Conservation (phyloP, 225 moss, liverwort and hornwort genomes). For the Thuidium tamariscinum region DNA sequence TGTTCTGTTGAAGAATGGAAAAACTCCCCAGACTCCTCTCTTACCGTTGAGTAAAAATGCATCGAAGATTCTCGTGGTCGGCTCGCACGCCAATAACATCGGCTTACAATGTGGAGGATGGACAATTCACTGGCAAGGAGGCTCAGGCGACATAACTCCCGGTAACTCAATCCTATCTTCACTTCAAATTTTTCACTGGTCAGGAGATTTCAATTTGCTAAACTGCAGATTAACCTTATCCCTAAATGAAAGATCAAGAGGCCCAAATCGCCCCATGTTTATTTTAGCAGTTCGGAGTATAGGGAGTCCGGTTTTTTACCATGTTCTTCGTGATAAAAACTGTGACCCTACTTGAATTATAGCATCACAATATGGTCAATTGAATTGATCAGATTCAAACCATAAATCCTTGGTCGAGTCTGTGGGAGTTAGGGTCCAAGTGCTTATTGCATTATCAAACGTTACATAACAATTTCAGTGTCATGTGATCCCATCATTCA, state of each 20-base stretch:
- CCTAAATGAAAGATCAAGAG: not conserved
- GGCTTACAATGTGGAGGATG: conserved; percentile 75
- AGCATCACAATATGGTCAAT: not conserved
- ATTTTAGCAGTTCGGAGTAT: not conserved
- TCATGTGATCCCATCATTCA: not conserved
- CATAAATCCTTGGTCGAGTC: not conserved
- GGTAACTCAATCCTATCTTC: not conserved
- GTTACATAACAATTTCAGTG: not conserved
- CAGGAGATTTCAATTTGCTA: not conserved
- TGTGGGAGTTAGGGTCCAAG: not conserved
- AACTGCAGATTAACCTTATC: not conserved
- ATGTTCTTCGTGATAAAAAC: not conserved
- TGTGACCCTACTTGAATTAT: not conserved
- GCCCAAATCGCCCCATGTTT: not conserved
- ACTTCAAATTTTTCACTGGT: not conserved
- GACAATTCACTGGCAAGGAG: conserved; percentile 71
- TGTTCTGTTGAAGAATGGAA: conserved; percentile 45
- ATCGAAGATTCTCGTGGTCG: conserved; percentile 44
- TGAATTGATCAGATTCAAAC: not conserved
- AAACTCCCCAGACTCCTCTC: not conserved
- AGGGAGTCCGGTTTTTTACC: no score
- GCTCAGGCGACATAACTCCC: conserved; percentile 23
- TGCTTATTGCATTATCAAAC: not conserved
- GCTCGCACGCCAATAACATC: conserved; percentile 55
- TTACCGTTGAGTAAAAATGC: conserved; percentile 40